Evolutionary conservation across 495 filamentous ascomycete genomes (phyloP).

Genomic region (Articulospora tetracladia): DNA sequence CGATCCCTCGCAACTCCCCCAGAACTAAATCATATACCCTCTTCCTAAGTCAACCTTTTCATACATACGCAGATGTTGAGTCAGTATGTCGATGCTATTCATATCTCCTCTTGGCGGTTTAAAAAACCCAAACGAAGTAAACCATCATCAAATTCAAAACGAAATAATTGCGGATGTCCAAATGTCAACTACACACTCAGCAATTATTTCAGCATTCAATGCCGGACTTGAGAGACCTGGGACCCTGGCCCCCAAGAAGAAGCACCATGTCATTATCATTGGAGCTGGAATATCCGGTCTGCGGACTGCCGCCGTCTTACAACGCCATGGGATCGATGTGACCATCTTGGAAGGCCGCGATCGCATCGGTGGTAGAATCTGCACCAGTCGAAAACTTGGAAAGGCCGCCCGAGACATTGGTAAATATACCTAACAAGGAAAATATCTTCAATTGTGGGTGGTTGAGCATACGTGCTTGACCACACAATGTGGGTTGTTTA

Average conservation of each 20-base stretch:
- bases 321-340: slow-evolving; percentile 15
- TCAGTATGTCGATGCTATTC: slow-evolving; percentile 23
- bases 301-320: slow-evolving; percentile 14
- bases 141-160: slow-evolving; percentile 14
- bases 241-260: background rate
- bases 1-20: slow-evolving; percentile 1
- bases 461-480: slow-evolving; percentile 12
- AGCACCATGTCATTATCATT: slow-evolving; percentile 17
- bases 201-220: background rate
- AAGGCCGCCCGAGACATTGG: slow-evolving; percentile 21
- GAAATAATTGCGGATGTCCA: slow-evolving; percentile 4
- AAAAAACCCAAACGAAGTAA: slow-evolving; percentile 18
- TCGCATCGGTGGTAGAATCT: slow-evolving; percentile 16
- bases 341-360: slow-evolving; percentile 17
- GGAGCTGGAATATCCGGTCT: slow-evolving; percentile 19
- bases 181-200: background rate
- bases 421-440: slow-evolving; percentile 19
- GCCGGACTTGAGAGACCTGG: slow-evolving; percentile 10
- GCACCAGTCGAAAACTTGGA: slow-evolving; percentile 12
- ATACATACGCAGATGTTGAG: slow-evolving; percentile 21
- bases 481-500: slow-evolving; percentile 24
- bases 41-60: background rate
- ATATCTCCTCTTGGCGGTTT: slow-evolving; percentile 21
- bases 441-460: slow-evolving; percentile 22
- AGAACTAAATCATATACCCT: background rate